These are phyloP conservation scores for Lipomyces anomalus DNA, from an alignment of 805 yeast species.

Conservation along the genomic window DNA sequence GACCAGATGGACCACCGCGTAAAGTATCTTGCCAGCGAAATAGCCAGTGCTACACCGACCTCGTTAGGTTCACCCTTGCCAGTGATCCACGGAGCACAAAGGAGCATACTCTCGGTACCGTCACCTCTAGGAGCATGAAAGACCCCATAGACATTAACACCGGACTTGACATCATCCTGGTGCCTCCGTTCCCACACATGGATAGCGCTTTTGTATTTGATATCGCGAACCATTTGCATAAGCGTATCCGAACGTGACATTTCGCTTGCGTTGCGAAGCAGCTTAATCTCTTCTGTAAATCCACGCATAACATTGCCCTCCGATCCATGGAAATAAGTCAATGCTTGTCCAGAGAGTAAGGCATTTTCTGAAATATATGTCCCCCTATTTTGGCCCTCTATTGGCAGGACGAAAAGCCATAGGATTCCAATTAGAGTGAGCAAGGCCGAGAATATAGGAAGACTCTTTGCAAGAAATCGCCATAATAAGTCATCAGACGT, in stretches of 20 bases:
- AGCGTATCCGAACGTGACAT: conserved; percentile 44
- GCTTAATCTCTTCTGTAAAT: conserved; percentile 56
- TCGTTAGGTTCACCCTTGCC: conserved; percentile 58
- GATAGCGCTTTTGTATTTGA: conserved; percentile 62
- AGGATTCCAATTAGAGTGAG: conserved; percentile 44
- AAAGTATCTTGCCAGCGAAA: conserved; percentile 74
- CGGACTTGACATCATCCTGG: conserved; percentile 29
- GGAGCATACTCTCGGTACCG: conserved; percentile 89
- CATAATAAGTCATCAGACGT: not conserved
- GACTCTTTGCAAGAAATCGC: not conserved
- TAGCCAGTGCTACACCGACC: conserved; percentile 71
- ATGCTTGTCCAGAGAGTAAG: conserved; percentile 92
- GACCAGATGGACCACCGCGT: conserved; percentile 90
- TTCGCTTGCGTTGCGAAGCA: conserved; percentile 36
- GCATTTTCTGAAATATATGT: conserved; percentile 96
- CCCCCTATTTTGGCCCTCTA: conserved; percentile 72
- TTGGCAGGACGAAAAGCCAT: conserved; percentile 60
- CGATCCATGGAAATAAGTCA: conserved; percentile 82
- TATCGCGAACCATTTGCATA: conserved; percentile 57
- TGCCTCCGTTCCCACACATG: conserved; percentile 36
- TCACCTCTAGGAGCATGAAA: conserved; percentile 93
- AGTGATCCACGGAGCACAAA: conserved; percentile 83
- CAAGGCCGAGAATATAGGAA: conserved; percentile 1
- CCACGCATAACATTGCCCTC: conserved; percentile 94
- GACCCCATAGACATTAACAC: conserved; percentile 64